Evolutionary conservation across 768 basidiomycete species (phyloP), one percentile per base, ranked within the genome.

Genomic region (Collybia sp.): DNA sequence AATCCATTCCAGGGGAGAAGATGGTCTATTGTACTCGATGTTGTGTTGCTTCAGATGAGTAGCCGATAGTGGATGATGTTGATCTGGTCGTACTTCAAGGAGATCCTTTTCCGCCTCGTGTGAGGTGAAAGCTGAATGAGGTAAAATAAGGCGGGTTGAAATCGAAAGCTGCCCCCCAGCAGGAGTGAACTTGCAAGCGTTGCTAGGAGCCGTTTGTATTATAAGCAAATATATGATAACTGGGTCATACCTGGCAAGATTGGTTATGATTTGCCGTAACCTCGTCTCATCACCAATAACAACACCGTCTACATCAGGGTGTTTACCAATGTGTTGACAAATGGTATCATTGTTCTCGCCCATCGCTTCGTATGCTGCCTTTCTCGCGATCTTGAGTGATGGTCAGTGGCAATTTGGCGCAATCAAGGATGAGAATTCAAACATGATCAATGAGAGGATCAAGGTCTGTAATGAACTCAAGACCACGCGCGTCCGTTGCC

Each of bases 271-370:
- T 63, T 91, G 88, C 54, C 88, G 75, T 42, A 92, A 59, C 12
- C 91, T 78, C 39, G 84, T 83, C 56, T 92, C 89, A 58, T 94
- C 89, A 18, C 91, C 90, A 12, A 87, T 79, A 33, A 94, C 89
- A 41, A 85, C 68, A 0, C 84, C 86, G 46, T 82, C 76, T 13
- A 75, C 73, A 38, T 72, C 68, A 1, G 77, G 74, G 48, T 77
- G 57, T 31, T 74, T 68, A 15, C 48, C 49, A 40, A 83, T 63
- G 42, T 71, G 69, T 17, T 63, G 60, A 17, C 53, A 56, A 37
- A 80, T 75, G 0, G 57, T 60, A 16, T 69, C 72, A 13, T 65
- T 53, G 30, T 52, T 62, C 50, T 81, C 73, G 18, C 83, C 83
- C 57, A 75, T 67, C 10, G 82, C 83, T 53, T 79, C 72, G 56